Conservation (phyloP, 140 eudicot genomes). For the Anethum foeniculum region DNA sequence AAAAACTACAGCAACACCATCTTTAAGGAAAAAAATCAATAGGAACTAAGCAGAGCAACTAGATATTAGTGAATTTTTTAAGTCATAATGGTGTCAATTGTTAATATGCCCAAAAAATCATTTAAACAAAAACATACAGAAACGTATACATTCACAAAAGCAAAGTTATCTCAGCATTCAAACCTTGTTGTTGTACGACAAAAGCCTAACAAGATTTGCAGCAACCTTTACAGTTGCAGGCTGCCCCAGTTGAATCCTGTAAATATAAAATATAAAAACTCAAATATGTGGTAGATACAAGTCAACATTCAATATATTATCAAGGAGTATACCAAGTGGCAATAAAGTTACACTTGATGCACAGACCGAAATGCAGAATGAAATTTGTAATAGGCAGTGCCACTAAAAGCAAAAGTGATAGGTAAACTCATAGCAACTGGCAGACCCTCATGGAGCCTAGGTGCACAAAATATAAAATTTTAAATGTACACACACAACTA, state of each 20-base stretch:
- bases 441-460: background rate
- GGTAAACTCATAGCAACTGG: background rate
- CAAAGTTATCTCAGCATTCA: background rate
- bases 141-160: background rate
- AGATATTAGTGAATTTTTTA: background rate
- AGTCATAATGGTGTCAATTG: background rate
- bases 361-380: background rate
- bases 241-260: conserved; percentile 91
- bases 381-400: background rate
- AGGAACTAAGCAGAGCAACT: background rate
- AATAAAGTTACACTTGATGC: background rate
- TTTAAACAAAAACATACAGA: background rate
- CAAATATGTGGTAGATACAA: background rate
- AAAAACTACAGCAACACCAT: background rate
- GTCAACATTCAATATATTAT: background rate
- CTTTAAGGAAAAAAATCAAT: background rate
- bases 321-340: background rate
- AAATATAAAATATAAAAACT: background rate
- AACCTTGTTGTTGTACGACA: conserved; percentile 91
- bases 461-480: background rate
- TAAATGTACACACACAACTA: background rate
- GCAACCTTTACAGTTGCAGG: conserved; percentile 97
- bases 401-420: background rate
- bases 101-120: background rate
- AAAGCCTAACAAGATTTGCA: conserved; percentile 76